phyloP scores from a whole-genome alignment of 192 early-diverging fungal species.

The Phlyctochytrium bullatum region DNA sequence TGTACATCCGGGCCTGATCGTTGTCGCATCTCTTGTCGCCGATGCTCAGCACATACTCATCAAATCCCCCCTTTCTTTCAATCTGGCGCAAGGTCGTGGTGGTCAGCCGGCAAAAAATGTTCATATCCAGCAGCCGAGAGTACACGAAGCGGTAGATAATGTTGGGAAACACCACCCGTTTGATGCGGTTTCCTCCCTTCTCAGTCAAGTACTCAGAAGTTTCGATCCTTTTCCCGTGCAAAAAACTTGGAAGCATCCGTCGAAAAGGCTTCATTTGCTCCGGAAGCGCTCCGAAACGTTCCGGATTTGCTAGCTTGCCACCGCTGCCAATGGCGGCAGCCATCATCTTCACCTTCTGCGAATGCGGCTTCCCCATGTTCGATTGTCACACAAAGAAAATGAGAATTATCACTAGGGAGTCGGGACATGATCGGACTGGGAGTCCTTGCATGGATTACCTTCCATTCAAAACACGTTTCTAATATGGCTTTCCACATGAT shows the following conservation, averaged over 20 bases:
- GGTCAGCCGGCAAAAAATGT: constrained; percentile 40
- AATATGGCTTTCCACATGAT: too few species aligned
- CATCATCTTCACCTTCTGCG: constrained; percentile 10
- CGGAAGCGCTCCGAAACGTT: constrained; percentile 37
- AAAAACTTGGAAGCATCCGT: constrained; percentile 40
- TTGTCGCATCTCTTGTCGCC: constrained; percentile 10
- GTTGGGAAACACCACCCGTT: constrained; percentile 43
- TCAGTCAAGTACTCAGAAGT: constrained; percentile 45
- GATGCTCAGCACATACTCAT: constrained; percentile 45
- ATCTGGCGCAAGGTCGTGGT: constrained; percentile 41
- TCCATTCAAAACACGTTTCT: too few species aligned
- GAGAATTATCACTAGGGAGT: too few species aligned
- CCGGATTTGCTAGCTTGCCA: constrained; percentile 29
- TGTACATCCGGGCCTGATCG: constrained; percentile 23
- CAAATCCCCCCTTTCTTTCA: constrained; percentile 46
- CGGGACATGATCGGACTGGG: too few species aligned
- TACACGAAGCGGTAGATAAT: constrained; percentile 47
- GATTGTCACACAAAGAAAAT: too few species aligned
- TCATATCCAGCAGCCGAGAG: constrained; percentile 49
- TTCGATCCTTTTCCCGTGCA: constrained; percentile 54
- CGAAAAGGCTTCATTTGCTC: constrained; percentile 25
- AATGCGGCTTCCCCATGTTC: neutral
- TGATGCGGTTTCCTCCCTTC: constrained; percentile 37
- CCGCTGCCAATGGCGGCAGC: constrained; percentile 18
- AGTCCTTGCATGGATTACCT: too few species aligned